These are phyloP conservation scores for Epichloe sp. DNA, from an alignment of 2,329 filamentous ascomycete species.

Conservation along the genomic window DNA sequence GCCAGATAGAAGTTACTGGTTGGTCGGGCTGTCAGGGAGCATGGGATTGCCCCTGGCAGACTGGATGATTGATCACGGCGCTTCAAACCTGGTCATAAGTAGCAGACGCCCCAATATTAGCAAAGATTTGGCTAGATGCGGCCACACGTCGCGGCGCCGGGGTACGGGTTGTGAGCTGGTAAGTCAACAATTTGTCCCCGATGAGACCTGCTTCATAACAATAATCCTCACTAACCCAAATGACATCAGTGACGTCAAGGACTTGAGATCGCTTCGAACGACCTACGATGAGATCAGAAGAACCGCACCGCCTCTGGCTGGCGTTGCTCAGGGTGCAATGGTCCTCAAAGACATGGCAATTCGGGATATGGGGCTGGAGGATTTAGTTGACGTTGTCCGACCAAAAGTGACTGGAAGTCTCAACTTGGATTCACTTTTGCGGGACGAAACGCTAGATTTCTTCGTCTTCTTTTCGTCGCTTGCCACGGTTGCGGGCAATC, in stretches of 20 bases:
- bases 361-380: conserved; percentile 14
- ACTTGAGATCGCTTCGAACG: conserved; percentile 1
- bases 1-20: conserved; percentile 12
- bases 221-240: too few species aligned
- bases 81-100: not conserved
- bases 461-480: conserved; percentile 24
- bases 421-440: conserved; percentile 20
- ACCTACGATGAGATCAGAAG: conserved; percentile 8
- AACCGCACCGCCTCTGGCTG: conserved; percentile 22
- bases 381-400: conserved; percentile 12
- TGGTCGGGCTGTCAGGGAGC: conserved; percentile 19
- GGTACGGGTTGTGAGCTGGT: not conserved
- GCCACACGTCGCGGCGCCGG: not conserved
- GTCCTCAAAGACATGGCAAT: conserved; percentile 25
- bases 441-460: conserved; percentile 20
- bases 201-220: too few species aligned
- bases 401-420: conserved; percentile 23
- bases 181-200: not conserved
- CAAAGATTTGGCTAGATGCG: not conserved
- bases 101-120: not conserved
- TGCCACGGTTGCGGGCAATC: conserved; percentile 15
- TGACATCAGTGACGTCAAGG: conserved; percentile 4
- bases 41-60: conserved; percentile 22
- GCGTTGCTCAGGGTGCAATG: conserved; percentile 31
- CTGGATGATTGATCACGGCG: conserved; percentile 23